These are phyloP conservation scores for Rhizopogon vinicolor DNA, from an alignment of 768 basidiomycete species.

Conservation along the genomic window DNA sequence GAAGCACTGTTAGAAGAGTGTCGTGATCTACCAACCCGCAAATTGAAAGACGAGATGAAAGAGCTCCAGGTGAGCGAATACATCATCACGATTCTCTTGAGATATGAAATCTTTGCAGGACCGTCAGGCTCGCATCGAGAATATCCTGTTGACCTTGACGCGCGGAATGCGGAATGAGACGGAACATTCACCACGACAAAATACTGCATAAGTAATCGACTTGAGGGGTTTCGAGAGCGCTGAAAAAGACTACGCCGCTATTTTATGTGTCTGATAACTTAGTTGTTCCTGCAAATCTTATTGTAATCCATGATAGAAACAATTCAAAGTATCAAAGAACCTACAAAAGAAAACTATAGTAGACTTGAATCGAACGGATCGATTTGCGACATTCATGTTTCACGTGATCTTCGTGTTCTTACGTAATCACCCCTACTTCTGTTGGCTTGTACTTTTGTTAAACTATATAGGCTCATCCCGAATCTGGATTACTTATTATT, in stretches of 20 bases:
- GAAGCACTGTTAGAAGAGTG: constrained; percentile 64
- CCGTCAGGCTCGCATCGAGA: constrained; percentile 76
- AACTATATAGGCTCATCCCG: no score
- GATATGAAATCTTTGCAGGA: constrained; percentile 36
- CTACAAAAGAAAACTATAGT: no score
- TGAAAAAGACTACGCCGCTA: not conserved
- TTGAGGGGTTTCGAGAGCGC: not conserved
- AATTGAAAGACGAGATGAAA: constrained; percentile 75
- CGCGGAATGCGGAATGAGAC: constrained; percentile 51
- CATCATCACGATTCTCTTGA: not conserved
- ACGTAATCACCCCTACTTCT: not conserved
- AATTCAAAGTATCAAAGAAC: no score
- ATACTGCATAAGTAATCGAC: not conserved
- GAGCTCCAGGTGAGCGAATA: constrained; percentile 60
- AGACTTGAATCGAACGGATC: no score
- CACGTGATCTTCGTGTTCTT: not conserved
- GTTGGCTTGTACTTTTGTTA: no score
- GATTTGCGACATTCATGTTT: no score
- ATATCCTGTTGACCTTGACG: constrained; percentile 62
- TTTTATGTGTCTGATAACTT: not conserved
- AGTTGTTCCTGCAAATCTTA: not conserved
- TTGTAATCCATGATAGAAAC: no score
- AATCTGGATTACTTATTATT: not conserved
- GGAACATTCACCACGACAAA: not conserved
- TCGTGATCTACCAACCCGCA: constrained; percentile 56